Evolutionary conservation across 1,139 yeast species (phyloP).

Genomic region (Lodderomyces pseudojiufengensis): DNA sequence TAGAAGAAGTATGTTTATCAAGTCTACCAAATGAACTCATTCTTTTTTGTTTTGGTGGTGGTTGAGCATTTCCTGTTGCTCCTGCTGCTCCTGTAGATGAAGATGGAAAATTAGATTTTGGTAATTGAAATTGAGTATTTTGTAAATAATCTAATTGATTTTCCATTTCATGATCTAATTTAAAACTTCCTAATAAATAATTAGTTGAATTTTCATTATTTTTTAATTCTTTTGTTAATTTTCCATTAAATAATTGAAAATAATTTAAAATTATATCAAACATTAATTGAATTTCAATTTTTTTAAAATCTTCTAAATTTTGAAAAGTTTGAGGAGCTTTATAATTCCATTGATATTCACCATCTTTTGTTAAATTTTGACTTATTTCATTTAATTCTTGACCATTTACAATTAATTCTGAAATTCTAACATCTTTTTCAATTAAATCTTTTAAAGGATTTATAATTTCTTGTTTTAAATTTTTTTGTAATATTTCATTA

Average conservation of each 20-base stretch:
- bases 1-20: slow-evolving; percentile 3
- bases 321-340: slow-evolving; percentile 78
- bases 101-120: neutral
- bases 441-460: slow-evolving; percentile 51
- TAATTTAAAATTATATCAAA: slow-evolving; percentile 68
- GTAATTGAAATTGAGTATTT: slow-evolving; percentile 21
- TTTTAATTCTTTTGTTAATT: slow-evolving; percentile 41
- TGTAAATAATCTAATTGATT: slow-evolving; percentile 35
- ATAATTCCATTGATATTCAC: slow-evolving; percentile 61
- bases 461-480: slow-evolving; percentile 54
- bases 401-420: slow-evolving; percentile 40
- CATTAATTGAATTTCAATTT: slow-evolving; percentile 58
- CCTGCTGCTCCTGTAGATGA: neutral
- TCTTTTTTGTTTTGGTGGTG: slow-evolving; percentile 6
- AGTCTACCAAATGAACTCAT: slow-evolving; percentile 8
- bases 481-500: slow-evolving; percentile 49
- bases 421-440: slow-evolving; percentile 49
- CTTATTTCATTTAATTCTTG: slow-evolving; percentile 41
- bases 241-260: slow-evolving; percentile 59
- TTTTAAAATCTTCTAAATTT: slow-evolving; percentile 73
- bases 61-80: neutral
- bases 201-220: slow-evolving; percentile 66
- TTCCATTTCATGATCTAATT: slow-evolving; percentile 38
- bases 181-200: slow-evolving; percentile 49
- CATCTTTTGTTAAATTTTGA: slow-evolving; percentile 22